A percentile compares a stretch with the other conserved stretches of the same genome.
Conservation (phyloP, 495 filamentous ascomycete genomes). For the Aspergillus hancockii region DNA sequence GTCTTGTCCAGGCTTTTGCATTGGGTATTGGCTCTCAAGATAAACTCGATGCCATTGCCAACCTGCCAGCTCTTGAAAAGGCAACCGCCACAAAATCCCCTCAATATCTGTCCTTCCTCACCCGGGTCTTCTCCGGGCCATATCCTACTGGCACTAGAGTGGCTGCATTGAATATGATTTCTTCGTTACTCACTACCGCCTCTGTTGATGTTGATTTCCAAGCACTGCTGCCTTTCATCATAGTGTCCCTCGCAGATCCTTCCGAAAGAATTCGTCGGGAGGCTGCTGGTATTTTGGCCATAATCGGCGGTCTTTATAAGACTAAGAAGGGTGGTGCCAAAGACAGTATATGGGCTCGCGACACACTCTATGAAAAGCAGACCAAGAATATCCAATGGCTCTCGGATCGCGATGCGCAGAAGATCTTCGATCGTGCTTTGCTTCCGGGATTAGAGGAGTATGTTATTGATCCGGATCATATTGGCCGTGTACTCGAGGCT, state of each 20-base stretch:
- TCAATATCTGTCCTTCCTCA: constrained; percentile 75
- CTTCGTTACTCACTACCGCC: constrained; percentile 49
- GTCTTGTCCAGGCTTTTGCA: constrained; percentile 65
- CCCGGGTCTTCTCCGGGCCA: constrained; percentile 69
- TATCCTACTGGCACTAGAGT: constrained; percentile 66
- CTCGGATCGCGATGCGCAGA: constrained; percentile 52
- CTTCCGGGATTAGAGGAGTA: constrained; percentile 79
- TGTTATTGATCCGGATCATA: constrained; percentile 67
- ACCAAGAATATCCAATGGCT: constrained; percentile 59
- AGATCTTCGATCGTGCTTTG: constrained; percentile 64
- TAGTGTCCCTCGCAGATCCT: constrained; percentile 72
- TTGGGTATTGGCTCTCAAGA: constrained; percentile 51
- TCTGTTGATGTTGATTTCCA: constrained; percentile 66
- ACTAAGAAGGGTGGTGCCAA: constrained; percentile 32
- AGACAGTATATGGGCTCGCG: constrained; percentile 48
- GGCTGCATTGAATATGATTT: constrained; percentile 64
- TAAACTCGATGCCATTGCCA: constrained; percentile 57
- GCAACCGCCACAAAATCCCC: constrained; percentile 56
- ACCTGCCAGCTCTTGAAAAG: constrained; percentile 58
- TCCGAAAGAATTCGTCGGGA: constrained; percentile 72
- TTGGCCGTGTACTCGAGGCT: constrained; percentile 59
- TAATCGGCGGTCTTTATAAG: constrained; percentile 51
- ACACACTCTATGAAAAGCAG: constrained; percentile 58
- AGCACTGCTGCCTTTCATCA: constrained; percentile 72
- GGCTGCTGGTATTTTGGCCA: constrained; percentile 61